Conservation (phyloP, 768 basidiomycete genomes). For the Russula sp. region DNA sequence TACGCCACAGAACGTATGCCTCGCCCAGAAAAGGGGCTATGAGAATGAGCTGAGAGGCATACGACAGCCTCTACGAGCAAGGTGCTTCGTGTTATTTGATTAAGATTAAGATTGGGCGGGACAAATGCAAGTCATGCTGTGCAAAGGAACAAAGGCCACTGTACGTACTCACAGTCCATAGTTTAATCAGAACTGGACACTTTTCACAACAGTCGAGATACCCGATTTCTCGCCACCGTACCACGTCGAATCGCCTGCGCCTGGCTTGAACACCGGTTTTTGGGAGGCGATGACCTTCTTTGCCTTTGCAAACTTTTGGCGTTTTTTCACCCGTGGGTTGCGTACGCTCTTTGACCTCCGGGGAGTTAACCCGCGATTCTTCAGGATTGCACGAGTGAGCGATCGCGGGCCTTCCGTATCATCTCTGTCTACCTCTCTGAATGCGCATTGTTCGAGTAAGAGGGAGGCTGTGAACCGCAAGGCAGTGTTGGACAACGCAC, state of each 20-base stretch:
- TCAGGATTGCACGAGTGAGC: slow-evolving; percentile 85
- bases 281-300: slow-evolving; percentile 89
- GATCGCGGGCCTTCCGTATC: slow-evolving; percentile 73
- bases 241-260: slow-evolving; percentile 60
- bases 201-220: slow-evolving; percentile 88
- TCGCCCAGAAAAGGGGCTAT: not conserved
- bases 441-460: slow-evolving; percentile 5
- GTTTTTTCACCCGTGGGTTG: slow-evolving; percentile 98
- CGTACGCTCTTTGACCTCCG: slow-evolving; percentile 84
- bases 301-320: slow-evolving; percentile 89
- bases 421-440: slow-evolving; percentile 41
- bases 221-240: slow-evolving; percentile 94
- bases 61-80: not conserved
- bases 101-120: not conserved
- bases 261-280: slow-evolving; percentile 91
- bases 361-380: slow-evolving; percentile 93
- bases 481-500: slow-evolving; percentile 42
- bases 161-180: not conserved
- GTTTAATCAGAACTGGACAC: slow-evolving; percentile 55
- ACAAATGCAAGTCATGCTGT: not conserved
- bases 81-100: not conserved
- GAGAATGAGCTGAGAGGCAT: not conserved
- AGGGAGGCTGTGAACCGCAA: not conserved
- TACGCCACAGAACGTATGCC: not conserved
- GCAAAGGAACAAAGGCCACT: not conserved